Evolutionary conservation across 495 filamentous ascomycete genomes (phyloP), one percentile per base, ranked within the genome.

Genomic region (Aspergillus baeticus): DNA sequence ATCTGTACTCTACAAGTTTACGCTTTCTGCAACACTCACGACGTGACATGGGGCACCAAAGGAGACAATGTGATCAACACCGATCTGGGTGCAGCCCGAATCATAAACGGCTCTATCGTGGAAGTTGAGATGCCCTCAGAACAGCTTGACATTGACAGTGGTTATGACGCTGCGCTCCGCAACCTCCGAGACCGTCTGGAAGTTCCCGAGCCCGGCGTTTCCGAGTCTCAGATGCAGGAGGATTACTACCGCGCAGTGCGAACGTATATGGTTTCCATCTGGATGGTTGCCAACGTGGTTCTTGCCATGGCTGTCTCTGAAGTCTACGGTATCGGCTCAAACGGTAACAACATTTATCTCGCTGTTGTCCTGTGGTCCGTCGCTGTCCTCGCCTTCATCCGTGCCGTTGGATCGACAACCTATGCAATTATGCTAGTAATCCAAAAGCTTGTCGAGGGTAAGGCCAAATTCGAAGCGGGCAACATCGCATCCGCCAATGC

Each of bases 1-100:
- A 95, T 99, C 73, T 97, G 94, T 79, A 97, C 90, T 0, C 77
- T 99, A 23, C 95, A 98, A 71, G 91, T 98, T 36, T 99, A 99
- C 77, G 94, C 94, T 34, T 98, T 99, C 71, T 99, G 94, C 80
- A 99, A 99, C 80, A 96, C 94, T 36, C 94, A 98, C 81, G 94
- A 98, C 74, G 91, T 98, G 11, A 96, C 92, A 5, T 98, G 94
- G 94, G 94, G 94, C 42, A 99, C 95, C 21, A 99, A 99, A 70
- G 95, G 95, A 53, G 95, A 99, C 76, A 99, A 99, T 71, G 84
- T 92, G 17, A 85, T 93, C 62, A 85, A 88, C 67, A 95, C 86
- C 38, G 95, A 99, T 68, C 84, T 99, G 2, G 95, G 95, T 52
- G 82, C 88, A 14, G 94, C 94, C 7, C 78, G 86, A 8, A 82